Percentiles rank a stretch among this genome's conserved stretches.
phyloP scores from a whole-genome alignment of 106 monocot species.

The Chionographis japonica region DNA sequence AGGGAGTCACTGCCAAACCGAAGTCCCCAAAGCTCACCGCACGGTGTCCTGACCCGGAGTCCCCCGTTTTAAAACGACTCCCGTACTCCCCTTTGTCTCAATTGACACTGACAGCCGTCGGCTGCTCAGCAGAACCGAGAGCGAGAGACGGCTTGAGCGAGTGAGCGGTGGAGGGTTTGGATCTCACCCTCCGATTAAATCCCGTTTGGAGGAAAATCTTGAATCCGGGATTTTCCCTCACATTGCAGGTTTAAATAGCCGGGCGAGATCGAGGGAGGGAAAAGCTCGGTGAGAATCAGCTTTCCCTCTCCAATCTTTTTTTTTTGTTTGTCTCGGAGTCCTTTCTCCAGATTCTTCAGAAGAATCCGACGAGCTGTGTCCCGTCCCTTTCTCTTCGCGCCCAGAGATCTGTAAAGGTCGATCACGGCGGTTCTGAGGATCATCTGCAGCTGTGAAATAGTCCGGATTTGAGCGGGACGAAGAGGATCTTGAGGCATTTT shows the following conservation, averaged over 20 bases:
- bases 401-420: slow-evolving; percentile 6
- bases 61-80: not conserved
- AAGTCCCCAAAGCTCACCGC: not conserved
- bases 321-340: no score
- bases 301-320: no score
- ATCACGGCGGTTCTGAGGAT: slow-evolving; percentile 8
- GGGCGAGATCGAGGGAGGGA: no score
- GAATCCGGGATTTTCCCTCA: not conserved
- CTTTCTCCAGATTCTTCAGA: not conserved
- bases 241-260: no score
- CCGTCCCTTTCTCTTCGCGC: not conserved
- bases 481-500: not conserved
- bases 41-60: not conserved
- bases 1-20: not conserved
- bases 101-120: not conserved
- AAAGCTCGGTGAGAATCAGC: no score
- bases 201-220: not conserved
- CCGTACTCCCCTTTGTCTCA: not conserved
- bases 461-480: not conserved
- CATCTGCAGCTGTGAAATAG: not conserved
- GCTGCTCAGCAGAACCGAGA: not conserved
- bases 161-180: not conserved
- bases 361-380: not conserved
- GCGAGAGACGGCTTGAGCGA: not conserved
- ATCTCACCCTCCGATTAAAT: not conserved